Conservation (phyloP, 169 alveolate species). For the Plasmodium relictum region DNA sequence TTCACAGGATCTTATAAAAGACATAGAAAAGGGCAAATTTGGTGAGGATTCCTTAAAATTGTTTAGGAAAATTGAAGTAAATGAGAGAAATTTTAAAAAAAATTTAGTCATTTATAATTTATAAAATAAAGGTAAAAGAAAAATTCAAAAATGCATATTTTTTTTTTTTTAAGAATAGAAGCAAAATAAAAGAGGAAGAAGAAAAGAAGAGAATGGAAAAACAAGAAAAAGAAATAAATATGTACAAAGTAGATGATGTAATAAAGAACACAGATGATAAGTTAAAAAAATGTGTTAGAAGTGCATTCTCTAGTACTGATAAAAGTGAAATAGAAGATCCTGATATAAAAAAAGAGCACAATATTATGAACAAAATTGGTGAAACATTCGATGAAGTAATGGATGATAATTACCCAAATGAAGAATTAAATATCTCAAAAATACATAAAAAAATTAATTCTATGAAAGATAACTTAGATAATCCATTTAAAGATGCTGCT, state of each 20-base stretch:
- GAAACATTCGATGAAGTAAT: constrained; percentile 56
- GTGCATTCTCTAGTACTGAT: constrained; percentile 59
- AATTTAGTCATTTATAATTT: not conserved
- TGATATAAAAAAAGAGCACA: constrained; percentile 37
- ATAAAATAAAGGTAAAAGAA: not conserved
- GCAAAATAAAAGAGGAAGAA: constrained; percentile 26
- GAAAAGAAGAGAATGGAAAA: constrained; percentile 20
- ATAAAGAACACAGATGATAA: constrained; percentile 49
- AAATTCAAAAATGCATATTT: not conserved
- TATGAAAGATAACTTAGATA: constrained; percentile 29
- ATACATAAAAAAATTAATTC: constrained; percentile 54
- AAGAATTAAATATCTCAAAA: constrained; percentile 41
- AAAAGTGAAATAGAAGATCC: constrained; percentile 26
- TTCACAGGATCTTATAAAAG: constrained; percentile 43
- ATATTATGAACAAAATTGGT: constrained; percentile 58
- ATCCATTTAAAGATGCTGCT: constrained; percentile 67
- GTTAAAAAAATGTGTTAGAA: constrained; percentile 35
- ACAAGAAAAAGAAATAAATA: constrained; percentile 25
- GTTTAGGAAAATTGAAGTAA: constrained; percentile 54
- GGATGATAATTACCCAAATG: constrained; percentile 42
- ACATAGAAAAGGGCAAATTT: constrained; percentile 51
- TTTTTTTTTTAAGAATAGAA: constrained; percentile 1
- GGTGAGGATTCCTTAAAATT: constrained; percentile 56
- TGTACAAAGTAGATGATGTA: constrained; percentile 48
- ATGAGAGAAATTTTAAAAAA: not conserved